Percentiles rank a stretch among this genome's conserved stretches.
Conservation (phyloP, 1,139 yeast genomes). For the Taphrina communis region DNA sequence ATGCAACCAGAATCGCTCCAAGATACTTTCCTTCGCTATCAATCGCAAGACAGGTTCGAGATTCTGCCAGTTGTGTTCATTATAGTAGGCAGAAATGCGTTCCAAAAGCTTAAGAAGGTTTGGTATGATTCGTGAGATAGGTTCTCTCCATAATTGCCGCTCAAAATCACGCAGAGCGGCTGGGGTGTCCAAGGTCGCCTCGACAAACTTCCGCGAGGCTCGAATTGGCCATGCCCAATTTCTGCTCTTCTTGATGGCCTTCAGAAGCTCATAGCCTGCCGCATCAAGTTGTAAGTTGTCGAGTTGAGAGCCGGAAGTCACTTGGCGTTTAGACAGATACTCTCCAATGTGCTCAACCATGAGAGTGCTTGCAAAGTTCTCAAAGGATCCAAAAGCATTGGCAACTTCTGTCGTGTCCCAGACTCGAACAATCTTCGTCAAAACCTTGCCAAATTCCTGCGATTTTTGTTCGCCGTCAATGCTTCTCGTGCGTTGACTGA, state of each 20-base stretch:
- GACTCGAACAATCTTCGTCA: conserved; percentile 87
- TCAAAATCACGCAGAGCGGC: conserved; percentile 78
- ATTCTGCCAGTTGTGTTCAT: conserved; percentile 87
- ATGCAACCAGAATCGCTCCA: conserved; percentile 97
- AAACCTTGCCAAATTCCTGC: conserved; percentile 74
- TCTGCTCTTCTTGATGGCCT: conserved; percentile 58
- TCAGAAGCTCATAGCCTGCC: conserved; percentile 76
- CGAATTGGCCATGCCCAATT: conserved; percentile 73
- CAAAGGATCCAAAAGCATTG: conserved; percentile 83
- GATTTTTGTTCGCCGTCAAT: conserved; percentile 66
- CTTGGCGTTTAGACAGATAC: conserved; percentile 78
- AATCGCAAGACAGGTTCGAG: conserved; percentile 88
- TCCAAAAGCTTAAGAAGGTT: conserved; percentile 83
- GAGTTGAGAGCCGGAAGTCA: conserved; percentile 76
- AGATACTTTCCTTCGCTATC: conserved; percentile 83
- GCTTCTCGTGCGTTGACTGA: conserved; percentile 82
- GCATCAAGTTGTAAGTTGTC: conserved; percentile 86
- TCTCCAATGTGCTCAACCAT: conserved; percentile 94
- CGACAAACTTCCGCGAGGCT: conserved; percentile 92
- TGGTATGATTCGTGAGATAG: conserved; percentile 89
- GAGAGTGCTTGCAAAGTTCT: conserved; percentile 97
- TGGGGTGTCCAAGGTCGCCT: conserved; percentile 82
- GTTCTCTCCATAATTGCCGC: conserved; percentile 84
- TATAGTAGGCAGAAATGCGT: conserved; percentile 92
- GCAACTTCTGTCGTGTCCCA: conserved; percentile 94